Base-by-base conservation (phyloP, 345 rosid genomes). In the Conringia planisiliqua region DNA sequence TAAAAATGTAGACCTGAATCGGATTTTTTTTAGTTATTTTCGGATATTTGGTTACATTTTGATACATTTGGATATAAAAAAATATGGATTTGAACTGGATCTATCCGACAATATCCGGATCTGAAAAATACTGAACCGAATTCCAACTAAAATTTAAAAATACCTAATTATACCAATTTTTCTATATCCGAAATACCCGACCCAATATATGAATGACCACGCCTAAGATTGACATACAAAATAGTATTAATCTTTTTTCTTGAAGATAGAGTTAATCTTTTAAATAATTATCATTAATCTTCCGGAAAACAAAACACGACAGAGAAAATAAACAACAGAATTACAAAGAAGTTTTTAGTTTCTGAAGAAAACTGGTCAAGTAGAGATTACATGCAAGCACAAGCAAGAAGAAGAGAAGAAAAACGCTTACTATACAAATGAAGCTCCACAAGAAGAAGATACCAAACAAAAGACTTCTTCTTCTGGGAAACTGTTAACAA, bases 361-460 rank as follows among this genome's bases (percentile, higher is more conserved):
- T 71, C 29, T 35, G 60, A 22, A 22, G 39, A 55, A 50, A 54
- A 16, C 64, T 32, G 36, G 71, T 75, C 61, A 47, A 59, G 62
- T 47, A 67, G 35, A 55, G 60, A 68, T 22, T 51, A 42, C 40
- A 51, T 35, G 61, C 4, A 75, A 52, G 50, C 70, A 76, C 79
- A 69, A 69, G 12, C 57, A 62, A 7, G 16, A n/a, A 0, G 52
- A 27, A 50, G 29, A 60, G 7, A 36, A 62, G 22, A 57, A 59
- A 20, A 66, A 67, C 59, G 56, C 69, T 60, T 32, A 61, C 70
- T 76, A 2, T 76, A 70, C 75, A 76, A 62, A 68, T 32, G 63
- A 76, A 69, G 79, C 75, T 76, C 75, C 65, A 69, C 79, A n/a
- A 47, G 18, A 61, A 75, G 78, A 68, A 68, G 79, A 68, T 40